A percentile compares a stretch with the other conserved stretches of the same genome.
These are phyloP conservation scores for Artemisia tridentata DNA, from an alignment of 129 eudicot species.

Conservation along the genomic window DNA sequence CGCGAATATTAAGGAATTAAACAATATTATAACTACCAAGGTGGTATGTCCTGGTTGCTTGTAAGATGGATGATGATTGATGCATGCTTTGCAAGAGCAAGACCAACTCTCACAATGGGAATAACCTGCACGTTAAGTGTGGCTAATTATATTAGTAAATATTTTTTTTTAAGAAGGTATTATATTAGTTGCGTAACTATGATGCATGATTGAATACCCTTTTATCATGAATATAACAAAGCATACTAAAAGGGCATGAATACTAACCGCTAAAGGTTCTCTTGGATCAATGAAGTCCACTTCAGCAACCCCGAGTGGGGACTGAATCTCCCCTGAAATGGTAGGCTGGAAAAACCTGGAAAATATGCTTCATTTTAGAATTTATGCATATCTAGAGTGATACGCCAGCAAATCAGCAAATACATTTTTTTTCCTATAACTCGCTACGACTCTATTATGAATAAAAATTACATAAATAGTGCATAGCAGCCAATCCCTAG, in stretches of 20 bases:
- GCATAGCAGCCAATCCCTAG: too few species aligned
- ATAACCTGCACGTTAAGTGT: conserved; percentile 44
- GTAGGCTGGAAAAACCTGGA: conserved; percentile 53
- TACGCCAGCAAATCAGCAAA: background rate
- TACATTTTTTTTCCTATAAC: background rate
- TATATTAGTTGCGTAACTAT: background rate
- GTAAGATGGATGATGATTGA: conserved; percentile 62
- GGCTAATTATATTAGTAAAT: background rate
- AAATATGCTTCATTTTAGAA: background rate
- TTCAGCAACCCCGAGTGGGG: conserved; percentile 73
- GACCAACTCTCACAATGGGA: conserved; percentile 96
- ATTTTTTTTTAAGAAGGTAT: too few species aligned
- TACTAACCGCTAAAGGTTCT: too few species aligned
- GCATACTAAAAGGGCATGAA: background rate
- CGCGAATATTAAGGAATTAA: background rate
- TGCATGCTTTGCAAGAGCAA: conserved; percentile 97
- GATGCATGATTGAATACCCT: background rate
- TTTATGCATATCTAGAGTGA: background rate
- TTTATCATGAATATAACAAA: background rate
- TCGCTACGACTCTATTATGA: too few species aligned
- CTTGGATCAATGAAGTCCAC: conserved; percentile 92
- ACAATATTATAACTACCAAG: conserved; percentile 48
- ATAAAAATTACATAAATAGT: too few species aligned
- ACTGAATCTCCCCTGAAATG: conserved; percentile 73
- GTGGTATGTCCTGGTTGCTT: conserved; percentile 83